Evolutionary conservation across 495 filamentous ascomycete species (phyloP), one percentile per base, ranked within the genome.

Genomic region (Hypoxylon subgilvum): DNA sequence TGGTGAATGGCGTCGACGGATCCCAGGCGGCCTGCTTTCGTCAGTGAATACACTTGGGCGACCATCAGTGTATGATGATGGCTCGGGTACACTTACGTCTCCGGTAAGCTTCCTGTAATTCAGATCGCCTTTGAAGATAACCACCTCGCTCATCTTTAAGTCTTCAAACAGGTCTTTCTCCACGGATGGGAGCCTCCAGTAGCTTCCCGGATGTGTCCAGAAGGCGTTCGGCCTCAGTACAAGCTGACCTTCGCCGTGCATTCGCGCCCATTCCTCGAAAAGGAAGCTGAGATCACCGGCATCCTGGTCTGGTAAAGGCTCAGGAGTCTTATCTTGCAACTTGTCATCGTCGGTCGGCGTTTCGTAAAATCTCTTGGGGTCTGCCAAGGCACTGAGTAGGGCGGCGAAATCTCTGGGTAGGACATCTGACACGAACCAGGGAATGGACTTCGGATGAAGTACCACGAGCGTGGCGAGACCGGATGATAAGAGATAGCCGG

Each of bases 401-500:
- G 88, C 84, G 0, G 77, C 80, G 61, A 98, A 96, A 66, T 98
- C 94, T 18, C 73, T 79, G 0, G 92, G 90, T 8, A 96, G 72
- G 9, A 97, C 94, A 63, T 98, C 94, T 0, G 91, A 96, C 38
- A 98, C 94, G 62, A 97, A 98, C 94, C 94, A 98, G 0, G 94
- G 94, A 44, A 97, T 88, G 27, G 84, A 83, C 73, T 98, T 98
- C 4, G 94, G 90, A 68, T 96, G 91, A 6, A 98, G 82, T n/a
- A 96, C 85, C 10, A 97, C 79, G 4, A 82, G 84, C 0, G 92
- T 96, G 1, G 93, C 94, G 13, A 98, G 79, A 0, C 87, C 88
- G 3, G 89, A 74, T 0, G 87, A 84, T 5, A 98, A 78, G 2
- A 98, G 79, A 66, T 94, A 98, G 2, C 91, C 94, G 4, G 88